A percentile compares a stretch with the other conserved stretches of the same genome.
Evolutionary conservation across 345 rosid species (phyloP).

Genomic region (Camelina neglecta): DNA sequence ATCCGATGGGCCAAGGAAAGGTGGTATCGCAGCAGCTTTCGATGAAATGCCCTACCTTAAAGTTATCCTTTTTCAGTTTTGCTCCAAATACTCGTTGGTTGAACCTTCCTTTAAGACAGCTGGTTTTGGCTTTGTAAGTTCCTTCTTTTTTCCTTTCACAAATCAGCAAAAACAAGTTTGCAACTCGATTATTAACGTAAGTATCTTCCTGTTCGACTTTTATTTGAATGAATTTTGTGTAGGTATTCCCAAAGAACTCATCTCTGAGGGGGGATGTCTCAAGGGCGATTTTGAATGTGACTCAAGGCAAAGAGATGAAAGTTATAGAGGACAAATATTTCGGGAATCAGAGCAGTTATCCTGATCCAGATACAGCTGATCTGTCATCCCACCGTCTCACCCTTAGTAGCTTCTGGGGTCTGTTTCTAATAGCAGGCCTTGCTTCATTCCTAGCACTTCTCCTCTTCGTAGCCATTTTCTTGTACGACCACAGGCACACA

Average conservation of each 20-base stretch:
- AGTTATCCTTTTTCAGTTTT: conserved; percentile 25
- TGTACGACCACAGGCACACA: conserved; percentile 25
- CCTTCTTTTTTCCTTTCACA: background rate
- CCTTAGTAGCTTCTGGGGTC: conserved; percentile 51
- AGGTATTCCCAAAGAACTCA: conserved; percentile 52
- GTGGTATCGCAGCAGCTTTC: conserved; percentile 37
- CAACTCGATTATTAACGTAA: background rate
- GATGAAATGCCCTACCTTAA: conserved; percentile 47
- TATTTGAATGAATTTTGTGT: background rate
- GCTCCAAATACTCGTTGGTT: conserved; percentile 31
- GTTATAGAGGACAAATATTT: conserved; percentile 23
- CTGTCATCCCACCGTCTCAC: conserved; percentile 42
- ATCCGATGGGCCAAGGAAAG: conserved; percentile 32
- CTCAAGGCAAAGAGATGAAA: conserved; percentile 34
- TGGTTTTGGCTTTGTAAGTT: conserved; percentile 55
- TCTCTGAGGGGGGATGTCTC: conserved; percentile 49
- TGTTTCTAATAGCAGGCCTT: conserved; percentile 49
- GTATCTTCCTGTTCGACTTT: background rate
- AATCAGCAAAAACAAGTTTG: background rate
- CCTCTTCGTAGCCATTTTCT: conserved; percentile 19
- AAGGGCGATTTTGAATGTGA: conserved; percentile 53
- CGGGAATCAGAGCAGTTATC: background rate
- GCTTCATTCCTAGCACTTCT: conserved; percentile 45
- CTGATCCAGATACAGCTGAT: background rate
- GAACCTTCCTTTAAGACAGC: conserved; percentile 30